Base-by-base conservation (phyloP, 768 basidiomycete genomes). In the Leucocoprinus leucothites region DNA sequence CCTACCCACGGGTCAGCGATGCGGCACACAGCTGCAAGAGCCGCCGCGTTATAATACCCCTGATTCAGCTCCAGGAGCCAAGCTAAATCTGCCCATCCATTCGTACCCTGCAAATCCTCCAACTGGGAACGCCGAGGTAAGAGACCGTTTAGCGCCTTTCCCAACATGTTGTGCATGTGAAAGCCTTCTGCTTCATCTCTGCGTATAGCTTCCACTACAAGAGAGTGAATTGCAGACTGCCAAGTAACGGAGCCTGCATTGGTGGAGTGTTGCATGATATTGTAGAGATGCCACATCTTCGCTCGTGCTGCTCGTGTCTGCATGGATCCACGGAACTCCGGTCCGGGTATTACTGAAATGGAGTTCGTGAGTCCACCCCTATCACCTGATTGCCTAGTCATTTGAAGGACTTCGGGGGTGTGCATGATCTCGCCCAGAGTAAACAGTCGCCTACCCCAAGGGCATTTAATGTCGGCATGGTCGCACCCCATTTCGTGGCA, bases 31-130 rank as follows among this genome's bases (percentile, higher is more conserved):
- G 63, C 65, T n/a, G 65, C 65, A 5, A 67, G 63, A 44, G 57
- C 49, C 6, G 61, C 64, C 6, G 65, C 60, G 44, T 67, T 67
- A 45, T 65, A 67, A 28, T 63, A 66, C 2, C 60, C 65, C 26
- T 66, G 65, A 50, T 66, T 66, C 19, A 66, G 51, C 51, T 66
- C 64, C 19, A 67, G 53, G 18, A 67, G 49, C 65, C 64, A 65
- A 3, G 65, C 63, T 9, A 67, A 53, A 40, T 67, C 65, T 11
- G 53, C 58, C 65, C 65, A 66, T 7, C 64, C 64, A 36, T 63
- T 57, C 6, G 47, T 11, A n/a, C 56, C 59, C 19, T 42, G 31
- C 22, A 62, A 51, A 50, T 62, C 59, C 1, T 44, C 22, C n/a
- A 60, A 54, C 1, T 53, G 60, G 0, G 65, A 57, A 16, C 63